phyloP scores from a whole-genome alignment of 371 early-diverging fungal species.

The Mortierella sp. region DNA sequence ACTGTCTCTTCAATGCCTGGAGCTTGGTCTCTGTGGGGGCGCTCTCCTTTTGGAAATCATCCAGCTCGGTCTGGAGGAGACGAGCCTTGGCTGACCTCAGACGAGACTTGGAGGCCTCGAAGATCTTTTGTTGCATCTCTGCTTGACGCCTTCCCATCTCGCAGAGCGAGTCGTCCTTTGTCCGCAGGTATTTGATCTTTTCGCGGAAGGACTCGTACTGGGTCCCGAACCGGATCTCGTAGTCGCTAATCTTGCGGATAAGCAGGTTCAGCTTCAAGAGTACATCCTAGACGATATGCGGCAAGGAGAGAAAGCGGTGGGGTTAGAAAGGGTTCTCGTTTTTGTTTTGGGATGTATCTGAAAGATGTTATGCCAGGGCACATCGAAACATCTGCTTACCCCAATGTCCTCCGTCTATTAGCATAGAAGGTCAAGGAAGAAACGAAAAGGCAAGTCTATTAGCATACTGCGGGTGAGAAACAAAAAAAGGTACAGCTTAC shows the following conservation, averaged over 20 bases:
- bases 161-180: slow-evolving; percentile 56
- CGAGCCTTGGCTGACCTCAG: slow-evolving; percentile 41
- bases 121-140: slow-evolving; percentile 45
- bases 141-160: slow-evolving; percentile 55
- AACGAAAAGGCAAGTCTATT: neutral
- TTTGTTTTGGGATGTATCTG: neutral
- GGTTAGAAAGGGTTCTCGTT: neutral
- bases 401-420: slow-evolving; percentile 50
- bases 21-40: slow-evolving; percentile 39
- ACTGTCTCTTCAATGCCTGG: slow-evolving; percentile 42
- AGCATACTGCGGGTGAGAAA: neutral
- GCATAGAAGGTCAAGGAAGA: neutral
- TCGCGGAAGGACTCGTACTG: slow-evolving; percentile 55
- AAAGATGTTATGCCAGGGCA: neutral
- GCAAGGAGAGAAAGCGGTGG: neutral
- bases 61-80: slow-evolving; percentile 48
- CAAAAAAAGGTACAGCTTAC: slow-evolving; percentile 1
- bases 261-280: slow-evolving; percentile 53
- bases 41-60: slow-evolving; percentile 41
- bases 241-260: slow-evolving; percentile 57
- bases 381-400: slow-evolving; percentile 18
- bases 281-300: slow-evolving; percentile 30
- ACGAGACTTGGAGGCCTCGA: slow-evolving; percentile 47
- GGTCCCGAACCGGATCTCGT: slow-evolving; percentile 49
- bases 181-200: slow-evolving; percentile 56